phyloP scores from a whole-genome alignment of 306 rosid genomes.

The Vachellia pachyceras region DNA sequence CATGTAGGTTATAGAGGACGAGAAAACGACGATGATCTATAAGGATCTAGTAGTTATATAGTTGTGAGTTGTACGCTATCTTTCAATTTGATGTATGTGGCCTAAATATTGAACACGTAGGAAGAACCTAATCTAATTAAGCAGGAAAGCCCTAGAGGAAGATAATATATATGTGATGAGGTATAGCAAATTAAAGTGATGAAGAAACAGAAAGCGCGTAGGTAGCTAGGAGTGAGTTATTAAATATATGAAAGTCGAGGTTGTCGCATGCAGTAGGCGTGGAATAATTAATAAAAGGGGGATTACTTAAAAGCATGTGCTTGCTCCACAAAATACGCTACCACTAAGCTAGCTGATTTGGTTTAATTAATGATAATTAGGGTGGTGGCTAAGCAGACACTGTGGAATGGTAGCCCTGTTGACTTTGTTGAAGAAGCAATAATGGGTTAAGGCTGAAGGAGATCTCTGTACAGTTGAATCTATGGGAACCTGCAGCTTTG shows the following conservation, averaged over 20 bases:
- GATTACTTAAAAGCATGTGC: constrained; percentile 63
- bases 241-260: constrained; percentile 4
- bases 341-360: constrained; percentile 30
- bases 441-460: neutral
- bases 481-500: neutral
- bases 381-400: neutral
- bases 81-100: neutral
- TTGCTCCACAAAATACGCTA: constrained; percentile 62
- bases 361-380: neutral
- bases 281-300: constrained; percentile 22
- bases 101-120: constrained; percentile 1
- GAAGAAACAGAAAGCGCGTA: neutral
- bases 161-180: neutral
- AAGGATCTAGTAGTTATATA: neutral
- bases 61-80: neutral
- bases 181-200: neutral
- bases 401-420: constrained; percentile 35
- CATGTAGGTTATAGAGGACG: neutral
- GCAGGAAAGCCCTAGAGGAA: neutral
- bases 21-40: neutral
- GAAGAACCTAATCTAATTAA: neutral
- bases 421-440: constrained; percentile 34
- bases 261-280: constrained; percentile 36
- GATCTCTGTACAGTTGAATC: neutral
- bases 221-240: neutral